Evolutionary conservation across 306 rosid genomes (phyloP).

Genomic region (Prunus fruticosa): DNA sequence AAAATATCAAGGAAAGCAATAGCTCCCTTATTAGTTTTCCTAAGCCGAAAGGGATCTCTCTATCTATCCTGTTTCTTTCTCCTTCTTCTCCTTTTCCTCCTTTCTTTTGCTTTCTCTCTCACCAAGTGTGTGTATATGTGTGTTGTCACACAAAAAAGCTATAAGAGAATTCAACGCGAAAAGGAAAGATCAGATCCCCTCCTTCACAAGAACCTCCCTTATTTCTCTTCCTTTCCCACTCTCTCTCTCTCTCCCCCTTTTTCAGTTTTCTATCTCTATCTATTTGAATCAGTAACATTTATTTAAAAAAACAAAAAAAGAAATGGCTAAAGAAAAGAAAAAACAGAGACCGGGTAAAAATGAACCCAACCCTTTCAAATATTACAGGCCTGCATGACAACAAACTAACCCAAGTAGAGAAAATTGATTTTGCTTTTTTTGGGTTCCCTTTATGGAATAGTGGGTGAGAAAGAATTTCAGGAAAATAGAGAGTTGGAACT

Average conservation of each 20-base stretch:
- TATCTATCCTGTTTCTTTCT: neutral
- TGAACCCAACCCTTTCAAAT: conserved; percentile 9
- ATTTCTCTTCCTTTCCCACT: neutral
- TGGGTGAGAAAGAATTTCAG: conserved; percentile 28
- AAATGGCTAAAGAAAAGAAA: neutral
- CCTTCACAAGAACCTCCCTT: conserved; percentile 42
- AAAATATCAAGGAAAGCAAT: conserved; percentile 33
- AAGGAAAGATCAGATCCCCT: conserved; percentile 56
- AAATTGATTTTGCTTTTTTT: neutral
- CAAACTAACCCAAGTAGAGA: conserved; percentile 3
- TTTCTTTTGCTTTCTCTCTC: conserved; percentile 12
- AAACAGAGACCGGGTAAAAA: conserved; percentile 23
- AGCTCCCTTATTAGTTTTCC: conserved; percentile 13
- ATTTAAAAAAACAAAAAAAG: neutral
- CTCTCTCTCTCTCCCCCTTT: neutral
- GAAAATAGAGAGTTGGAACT: conserved; percentile 19
- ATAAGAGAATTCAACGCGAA: conserved; percentile 63
- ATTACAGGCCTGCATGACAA: neutral
- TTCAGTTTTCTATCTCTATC: conserved; percentile 21
- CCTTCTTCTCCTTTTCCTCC: neutral
- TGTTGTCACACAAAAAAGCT: conserved; percentile 27
- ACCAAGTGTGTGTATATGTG: neutral
- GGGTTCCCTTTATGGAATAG: neutral
- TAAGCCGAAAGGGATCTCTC: conserved; percentile 29
- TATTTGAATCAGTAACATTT: conserved; percentile 7